Base-by-base conservation (phyloP, 2,329 filamentous ascomycete genomes). In the Botrytis cinerea region DNA sequence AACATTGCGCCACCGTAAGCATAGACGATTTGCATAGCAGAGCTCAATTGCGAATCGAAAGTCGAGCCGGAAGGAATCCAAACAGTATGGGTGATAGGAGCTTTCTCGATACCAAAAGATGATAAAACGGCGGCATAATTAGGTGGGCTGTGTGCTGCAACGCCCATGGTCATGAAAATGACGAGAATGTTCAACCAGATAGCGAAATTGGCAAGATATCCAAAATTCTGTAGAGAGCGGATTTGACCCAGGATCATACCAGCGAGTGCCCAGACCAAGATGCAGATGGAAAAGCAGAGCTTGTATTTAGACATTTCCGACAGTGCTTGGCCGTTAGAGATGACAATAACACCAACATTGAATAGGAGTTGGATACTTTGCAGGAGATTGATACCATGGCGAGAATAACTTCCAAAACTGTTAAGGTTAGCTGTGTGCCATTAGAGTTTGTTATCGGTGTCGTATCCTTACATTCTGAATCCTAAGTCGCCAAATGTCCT, bases 141-240 rank as follows among this genome's bases (percentile, higher is more conserved):
- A 0, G 87, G 87, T 1, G 82, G 80, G 9, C 82, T 84, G 72
- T 86, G 80, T 1, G 86, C 83, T 7, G 84, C 84, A 8, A 86
- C 84, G 35, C 84, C 86, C 84, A 89, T 88, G 20, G 77, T 80
- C 73, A 89, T 84, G 74, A 89, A 83, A 64, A 89, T 86, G 75
- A 86, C 83, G 48, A 86, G 77, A 22, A 90, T 75, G 74, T 88
- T 89, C 66, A 89, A 76, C 85, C 86, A 90, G n/a, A 90, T 84
- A 2, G 87, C 84, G 32, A 85, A 76, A 74, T 88, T 89, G 28
- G 88, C 87, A 1, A 90, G 79, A 83, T 85, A 88, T 3, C 86
- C 86, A 68, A 87, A 86, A 14, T 82, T 82, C 76, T 87, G 84
- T 60, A 90, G 81, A 0, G 87, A 89, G 5, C 88, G 84, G 63